Evolutionary conservation across 768 basidiomycete species (phyloP).

Genomic region (Pleurotus giganteus): DNA sequence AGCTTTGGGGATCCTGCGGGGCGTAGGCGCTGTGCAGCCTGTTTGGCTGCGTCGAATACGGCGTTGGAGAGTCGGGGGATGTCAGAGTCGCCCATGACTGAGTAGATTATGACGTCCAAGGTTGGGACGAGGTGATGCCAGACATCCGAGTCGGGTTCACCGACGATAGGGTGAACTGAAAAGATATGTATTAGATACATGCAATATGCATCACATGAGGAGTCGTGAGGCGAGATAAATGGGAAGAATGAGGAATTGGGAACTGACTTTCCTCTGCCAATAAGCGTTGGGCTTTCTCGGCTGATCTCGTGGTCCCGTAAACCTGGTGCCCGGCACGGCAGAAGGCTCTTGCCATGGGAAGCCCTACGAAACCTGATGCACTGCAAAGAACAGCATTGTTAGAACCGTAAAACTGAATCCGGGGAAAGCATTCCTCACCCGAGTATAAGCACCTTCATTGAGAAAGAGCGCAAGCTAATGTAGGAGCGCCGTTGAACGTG

Average conservation of each 20-base stretch:
- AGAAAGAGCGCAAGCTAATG: too few relatives aligned
- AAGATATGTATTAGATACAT: background rate
- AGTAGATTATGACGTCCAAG: conserved; percentile 33
- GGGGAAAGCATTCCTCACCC: too few relatives aligned
- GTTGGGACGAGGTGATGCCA: conserved; percentile 26
- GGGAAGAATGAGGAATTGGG: too few relatives aligned
- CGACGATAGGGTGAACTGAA: conserved; percentile 36
- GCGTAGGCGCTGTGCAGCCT: conserved; percentile 22
- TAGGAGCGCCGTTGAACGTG: too few relatives aligned
- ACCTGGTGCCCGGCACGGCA: conserved; percentile 44
- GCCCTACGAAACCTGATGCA: conserved; percentile 37
- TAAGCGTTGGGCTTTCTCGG: conserved; percentile 28
- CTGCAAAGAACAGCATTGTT: background rate
- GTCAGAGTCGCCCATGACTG: conserved; percentile 21
- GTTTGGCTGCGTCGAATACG: conserved; percentile 20
- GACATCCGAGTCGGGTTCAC: conserved; percentile 17
- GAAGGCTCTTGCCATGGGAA: conserved; percentile 42
- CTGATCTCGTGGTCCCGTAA: conserved; percentile 41
- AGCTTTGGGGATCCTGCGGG: conserved; percentile 33
- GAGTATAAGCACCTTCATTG: too few relatives aligned
- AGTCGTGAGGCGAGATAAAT: too few relatives aligned
- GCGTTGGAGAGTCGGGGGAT: conserved; percentile 18
- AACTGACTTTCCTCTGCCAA: conserved; percentile 37
- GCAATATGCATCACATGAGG: background rate
- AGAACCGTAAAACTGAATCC: too few relatives aligned